Percentiles rank a stretch among this genome's conserved stretches.
Conservation (phyloP, 305 asterid genomes). For the Fraxinus platypoda region DNA sequence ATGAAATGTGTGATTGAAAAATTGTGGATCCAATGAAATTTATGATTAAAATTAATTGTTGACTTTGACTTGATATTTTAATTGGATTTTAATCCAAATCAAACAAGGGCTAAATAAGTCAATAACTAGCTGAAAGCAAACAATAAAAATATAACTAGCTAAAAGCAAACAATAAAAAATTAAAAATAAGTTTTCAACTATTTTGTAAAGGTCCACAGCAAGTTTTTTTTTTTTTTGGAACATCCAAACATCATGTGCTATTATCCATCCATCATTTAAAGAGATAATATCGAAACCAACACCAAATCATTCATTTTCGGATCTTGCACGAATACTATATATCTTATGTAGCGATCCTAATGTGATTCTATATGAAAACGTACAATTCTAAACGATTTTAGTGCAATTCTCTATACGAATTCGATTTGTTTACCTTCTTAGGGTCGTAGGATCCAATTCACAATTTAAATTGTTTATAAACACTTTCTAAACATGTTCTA, state of each 20-base stretch:
- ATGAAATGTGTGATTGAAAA: too few relatives aligned
- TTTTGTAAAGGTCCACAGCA: not conserved
- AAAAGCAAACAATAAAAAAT: too few relatives aligned
- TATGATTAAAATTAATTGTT: too few relatives aligned
- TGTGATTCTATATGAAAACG: not conserved
- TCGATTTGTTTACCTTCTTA: not conserved
- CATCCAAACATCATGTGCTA: not conserved
- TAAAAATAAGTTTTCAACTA: not conserved
- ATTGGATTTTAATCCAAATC: too few relatives aligned
- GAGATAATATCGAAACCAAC: not conserved
- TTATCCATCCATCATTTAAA: not conserved
- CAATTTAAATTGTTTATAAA: not conserved
- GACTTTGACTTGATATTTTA: too few relatives aligned
- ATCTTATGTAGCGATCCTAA: not conserved
- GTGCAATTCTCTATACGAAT: not conserved
- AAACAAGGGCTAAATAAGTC: not conserved
- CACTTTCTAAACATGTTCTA: not conserved
- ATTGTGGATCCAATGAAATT: too few relatives aligned
- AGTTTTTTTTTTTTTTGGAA: too few relatives aligned
- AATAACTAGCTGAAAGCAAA: not conserved
- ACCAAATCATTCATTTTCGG: not conserved
- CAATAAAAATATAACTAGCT: not conserved
- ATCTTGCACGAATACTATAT: not conserved
- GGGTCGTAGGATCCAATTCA: not conserved
- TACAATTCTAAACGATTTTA: too few relatives aligned